Evolutionary conservation across 345 rosid species (phyloP), one percentile per base, ranked within the genome.

Genomic region (Gynandropsis gynandra): DNA sequence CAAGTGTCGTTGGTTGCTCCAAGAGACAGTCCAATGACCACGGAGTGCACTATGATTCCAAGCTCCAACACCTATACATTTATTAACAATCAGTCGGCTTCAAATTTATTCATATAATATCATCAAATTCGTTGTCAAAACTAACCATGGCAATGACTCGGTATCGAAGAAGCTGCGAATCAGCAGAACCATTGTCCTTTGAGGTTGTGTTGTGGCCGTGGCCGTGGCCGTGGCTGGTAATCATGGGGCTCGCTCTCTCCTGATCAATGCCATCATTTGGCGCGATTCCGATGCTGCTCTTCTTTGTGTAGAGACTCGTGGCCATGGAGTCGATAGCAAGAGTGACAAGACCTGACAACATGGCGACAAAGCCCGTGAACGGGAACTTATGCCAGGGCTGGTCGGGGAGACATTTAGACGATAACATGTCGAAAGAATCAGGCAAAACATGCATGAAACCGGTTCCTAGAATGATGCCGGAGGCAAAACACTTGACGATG

Each of bases 371-470:
- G 1, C 82, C 83, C 3, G 89, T 70, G 42, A 88, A 84, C 0
- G 95, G 88, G 58, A 84, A 88, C 53, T 85, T 88, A 51, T 77
- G 82, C 97, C 97, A 82, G 0, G 97, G 95, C 16, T 67, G 72
- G 5, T 80, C 87, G 0, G 59, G 8, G 64, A 88, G 70, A 63
- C 97, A 85, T 7, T 21, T 11, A 0, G 95, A 88, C 2, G 72
- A 57, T 50, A 88, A 64, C 80, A 75, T 73, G 57, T 77, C 89
- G 33, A 82, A 88, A 24, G 95, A 88, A 66, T 88, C 95, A 3
- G 95, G 97, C 52, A 85, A 45, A 12, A 85, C 97, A 35, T 88
- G 95, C 89, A 80, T 85, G 70, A 78, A 88, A 12, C 89, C 97
- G 1, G 97, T 88, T 0, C 81, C 92, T 0, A 88, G 79, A 13